phyloP scores from a whole-genome alignment of 805 yeast species.

The Spathaspora arborariae region DNA sequence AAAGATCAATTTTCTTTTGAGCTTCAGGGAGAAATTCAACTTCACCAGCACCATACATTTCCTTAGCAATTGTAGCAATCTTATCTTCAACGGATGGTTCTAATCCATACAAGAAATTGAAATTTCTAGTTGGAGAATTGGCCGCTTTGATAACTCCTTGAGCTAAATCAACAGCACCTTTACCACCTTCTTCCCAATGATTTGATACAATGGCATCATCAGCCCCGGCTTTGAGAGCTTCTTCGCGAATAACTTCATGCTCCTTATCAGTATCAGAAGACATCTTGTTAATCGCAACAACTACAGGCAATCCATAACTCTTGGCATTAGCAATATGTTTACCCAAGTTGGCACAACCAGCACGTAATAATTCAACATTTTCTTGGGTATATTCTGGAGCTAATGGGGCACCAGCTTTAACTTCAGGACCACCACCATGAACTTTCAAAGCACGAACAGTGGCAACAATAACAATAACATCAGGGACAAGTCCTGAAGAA shows the following conservation, averaged over 20 bases:
- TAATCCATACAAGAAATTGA: conserved; percentile 58
- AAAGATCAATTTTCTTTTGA: conserved; percentile 60
- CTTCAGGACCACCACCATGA: conserved; percentile 89
- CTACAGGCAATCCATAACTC: conserved; percentile 71
- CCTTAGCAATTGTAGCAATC: conserved; percentile 61
- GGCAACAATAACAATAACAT: conserved; percentile 76
- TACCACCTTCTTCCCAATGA: conserved; percentile 88
- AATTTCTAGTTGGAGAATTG: conserved; percentile 40
- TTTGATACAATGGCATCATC: conserved; percentile 73
- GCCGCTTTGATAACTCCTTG: conserved; percentile 64
- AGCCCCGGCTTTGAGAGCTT: conserved; percentile 75
- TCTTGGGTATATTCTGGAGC: conserved; percentile 72
- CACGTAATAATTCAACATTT: conserved; percentile 62
- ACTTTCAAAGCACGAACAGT: conserved; percentile 81
- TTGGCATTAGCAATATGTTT: conserved; percentile 74
- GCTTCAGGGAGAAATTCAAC: conserved; percentile 71
- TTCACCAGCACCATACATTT: conserved; percentile 75
- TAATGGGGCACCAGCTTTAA: conserved; percentile 77
- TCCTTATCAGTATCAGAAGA: conserved; percentile 68
- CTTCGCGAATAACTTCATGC: conserved; percentile 62
- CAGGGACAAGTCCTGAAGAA: conserved; percentile 75
- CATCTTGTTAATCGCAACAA: conserved; percentile 80
- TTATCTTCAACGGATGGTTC: conserved; percentile 64
- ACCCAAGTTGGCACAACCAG: conserved; percentile 71
- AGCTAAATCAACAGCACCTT: conserved; percentile 74